These are phyloP conservation scores for Diaporthe velutina DNA, from an alignment of 2,329 filamentous ascomycete genomes.

Conservation along the genomic window DNA sequence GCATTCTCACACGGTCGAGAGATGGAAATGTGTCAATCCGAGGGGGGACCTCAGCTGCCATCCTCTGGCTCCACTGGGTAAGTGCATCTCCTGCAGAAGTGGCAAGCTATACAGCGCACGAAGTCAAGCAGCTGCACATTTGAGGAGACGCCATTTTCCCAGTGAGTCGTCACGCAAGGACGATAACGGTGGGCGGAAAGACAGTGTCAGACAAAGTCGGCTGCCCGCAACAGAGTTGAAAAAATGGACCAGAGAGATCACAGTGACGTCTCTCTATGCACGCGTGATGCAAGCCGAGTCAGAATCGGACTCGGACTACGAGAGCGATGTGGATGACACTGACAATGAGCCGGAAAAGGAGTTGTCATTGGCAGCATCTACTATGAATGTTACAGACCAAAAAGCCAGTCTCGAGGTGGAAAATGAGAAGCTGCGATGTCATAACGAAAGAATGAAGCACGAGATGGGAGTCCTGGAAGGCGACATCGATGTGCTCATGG, in stretches of 20 bases:
- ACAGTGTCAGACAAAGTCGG: background rate
- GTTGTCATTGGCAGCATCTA: background rate
- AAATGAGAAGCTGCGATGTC: background rate
- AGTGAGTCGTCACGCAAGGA: too few relatives aligned
- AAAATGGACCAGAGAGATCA: background rate
- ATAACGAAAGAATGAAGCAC: background rate
- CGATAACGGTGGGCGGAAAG: background rate
- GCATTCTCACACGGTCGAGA: background rate
- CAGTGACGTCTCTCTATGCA: constrained; percentile 5
- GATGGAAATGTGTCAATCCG: constrained; percentile 10
- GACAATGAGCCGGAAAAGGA: background rate
- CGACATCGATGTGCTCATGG: constrained; percentile 15
- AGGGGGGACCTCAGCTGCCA: background rate
- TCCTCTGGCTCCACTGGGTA: background rate
- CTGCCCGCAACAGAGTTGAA: background rate
- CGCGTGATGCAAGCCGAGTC: constrained; percentile 3
- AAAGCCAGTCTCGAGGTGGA: background rate
- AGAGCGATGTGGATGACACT: background rate
- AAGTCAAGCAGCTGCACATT: background rate
- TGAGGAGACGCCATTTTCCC: background rate
- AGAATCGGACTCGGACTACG: background rate
- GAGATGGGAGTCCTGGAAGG: background rate
- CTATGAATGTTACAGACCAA: too few relatives aligned
- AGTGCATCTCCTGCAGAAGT: background rate
- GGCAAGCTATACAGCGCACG: background rate